Evolutionary conservation across 345 rosid genomes (phyloP), one percentile per base, ranked within the genome.

Genomic region (Euclidium syriacum): DNA sequence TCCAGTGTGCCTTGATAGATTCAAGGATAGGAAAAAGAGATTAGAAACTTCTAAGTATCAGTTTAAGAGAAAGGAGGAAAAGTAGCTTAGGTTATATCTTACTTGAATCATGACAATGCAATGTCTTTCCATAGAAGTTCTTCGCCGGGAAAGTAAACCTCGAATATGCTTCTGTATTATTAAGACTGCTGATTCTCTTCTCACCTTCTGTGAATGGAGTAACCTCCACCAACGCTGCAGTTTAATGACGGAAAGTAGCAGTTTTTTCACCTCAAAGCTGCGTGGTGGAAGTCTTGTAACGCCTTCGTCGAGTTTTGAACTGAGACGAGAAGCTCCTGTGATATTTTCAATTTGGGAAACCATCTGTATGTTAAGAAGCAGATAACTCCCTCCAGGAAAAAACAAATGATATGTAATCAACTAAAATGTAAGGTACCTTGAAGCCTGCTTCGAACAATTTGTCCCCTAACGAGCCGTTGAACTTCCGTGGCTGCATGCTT

Each of bases 201-300:
- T 81, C 62, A 60, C 42, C 62, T 83, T 83, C 33, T 44, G 77
- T 62, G 73, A 62, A 41, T 77, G 38, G 53, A 78, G 59, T 57
- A 41, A 59, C 72, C 81, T 92, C 98, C 96, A 92, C 94, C 94
- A 87, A 73, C 91, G 78, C 69, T 92, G 96, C 70, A 87, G 71
- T 79, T 78, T 87, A 53, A 82, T 43, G 66, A 83, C 75, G n/a
- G 85, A 77, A 55, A 40, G 63, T 50, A 75, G 32, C 22, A 71
- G 12, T 25, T 56, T 10, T 51, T 42, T 42, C 60, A 64, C 34
- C 65, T 70, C 79, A 47, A 30, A 56, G 76, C 74, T 73, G 58
- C 48, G 64, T 38, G 52, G 42, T 60, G 59, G 58, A 17, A 57
- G 68, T 41, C 40, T 42, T 43, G 70, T 57, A 65, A 46, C n/a